A percentile compares a stretch with the other conserved stretches of the same genome.
Conservation (phyloP, 208 protist genomes). For the Novymonas esmeraldas region DNA sequence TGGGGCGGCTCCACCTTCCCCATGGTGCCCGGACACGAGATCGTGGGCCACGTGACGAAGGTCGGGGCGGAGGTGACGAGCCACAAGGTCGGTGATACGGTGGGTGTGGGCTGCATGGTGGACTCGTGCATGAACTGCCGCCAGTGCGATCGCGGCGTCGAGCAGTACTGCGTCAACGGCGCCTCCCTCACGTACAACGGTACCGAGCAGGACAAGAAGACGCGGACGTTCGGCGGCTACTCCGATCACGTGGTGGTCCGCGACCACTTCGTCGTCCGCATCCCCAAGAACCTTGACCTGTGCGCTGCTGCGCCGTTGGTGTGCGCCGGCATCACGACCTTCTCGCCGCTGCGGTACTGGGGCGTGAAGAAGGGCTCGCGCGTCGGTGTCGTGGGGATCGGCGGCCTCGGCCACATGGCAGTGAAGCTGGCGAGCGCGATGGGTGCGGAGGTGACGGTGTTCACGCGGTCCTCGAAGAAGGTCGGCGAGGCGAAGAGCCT, state of each 20-base stretch:
- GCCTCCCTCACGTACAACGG: constrained; percentile 64
- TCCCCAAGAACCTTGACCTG: constrained; percentile 71
- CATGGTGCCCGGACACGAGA: constrained; percentile 87
- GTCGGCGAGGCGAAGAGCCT: constrained; percentile 55
- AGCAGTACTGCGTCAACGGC: constrained; percentile 77
- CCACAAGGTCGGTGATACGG: constrained; percentile 79
- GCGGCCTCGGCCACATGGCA: constrained; percentile 91
- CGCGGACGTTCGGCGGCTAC: constrained; percentile 62
- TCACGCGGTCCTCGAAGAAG: constrained; percentile 77
- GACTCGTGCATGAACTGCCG: constrained; percentile 78
- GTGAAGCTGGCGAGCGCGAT: constrained; percentile 86
- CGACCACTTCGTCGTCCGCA: constrained; percentile 67
- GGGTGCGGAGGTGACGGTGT: constrained; percentile 85
- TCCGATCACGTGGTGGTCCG: constrained; percentile 70
- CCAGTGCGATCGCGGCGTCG: constrained; percentile 63
- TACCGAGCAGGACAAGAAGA: constrained; percentile 39
- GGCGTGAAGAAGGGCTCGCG: constrained; percentile 56
- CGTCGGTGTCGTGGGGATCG: constrained; percentile 85
- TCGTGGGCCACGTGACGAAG: constrained; percentile 71
- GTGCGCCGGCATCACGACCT: constrained; percentile 92
- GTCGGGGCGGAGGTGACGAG: constrained; percentile 73
- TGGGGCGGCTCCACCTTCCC: constrained; percentile 66
- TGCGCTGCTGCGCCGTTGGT: constrained; percentile 75
- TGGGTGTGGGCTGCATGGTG: constrained; percentile 91
- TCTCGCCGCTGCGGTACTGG: constrained; percentile 77